A percentile compares a stretch with the other conserved stretches of the same genome.
phyloP scores from a whole-genome alignment of 2,329 filamentous ascomycete species.

The Xylaria sp. region DNA sequence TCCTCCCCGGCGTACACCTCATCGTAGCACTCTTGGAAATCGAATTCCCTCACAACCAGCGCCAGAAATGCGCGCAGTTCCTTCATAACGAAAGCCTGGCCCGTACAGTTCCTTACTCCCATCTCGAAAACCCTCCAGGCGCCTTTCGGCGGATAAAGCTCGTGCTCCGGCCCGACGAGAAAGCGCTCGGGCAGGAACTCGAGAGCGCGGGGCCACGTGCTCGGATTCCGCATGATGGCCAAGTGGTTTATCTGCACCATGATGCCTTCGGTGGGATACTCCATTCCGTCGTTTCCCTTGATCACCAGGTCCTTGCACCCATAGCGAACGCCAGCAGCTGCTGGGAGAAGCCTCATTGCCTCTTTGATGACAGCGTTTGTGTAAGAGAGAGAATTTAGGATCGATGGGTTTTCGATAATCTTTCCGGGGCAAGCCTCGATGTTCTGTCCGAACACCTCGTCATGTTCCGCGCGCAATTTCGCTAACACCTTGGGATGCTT shows the following conservation, averaged over 20 bases:
- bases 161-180: constrained; percentile 51
- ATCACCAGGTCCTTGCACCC: constrained; percentile 54
- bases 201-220: constrained; percentile 57
- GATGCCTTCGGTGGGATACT: constrained; percentile 58
- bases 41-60: constrained; percentile 45
- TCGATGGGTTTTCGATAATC: constrained; percentile 56
- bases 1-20: constrained; percentile 43
- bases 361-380: constrained; percentile 67
- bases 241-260: constrained; percentile 56
- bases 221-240: constrained; percentile 54
- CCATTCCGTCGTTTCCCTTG: constrained; percentile 55
- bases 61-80: constrained; percentile 46
- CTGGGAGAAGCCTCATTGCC: constrained; percentile 63
- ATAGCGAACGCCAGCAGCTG: constrained; percentile 58
- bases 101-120: constrained; percentile 66
- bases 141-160: constrained; percentile 53
- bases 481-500: constrained; percentile 48
- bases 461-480: constrained; percentile 58
- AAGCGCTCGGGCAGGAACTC: constrained; percentile 62
- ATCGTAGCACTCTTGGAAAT: constrained; percentile 46
- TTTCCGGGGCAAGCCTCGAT: constrained; percentile 53
- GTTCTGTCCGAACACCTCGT: constrained; percentile 60
- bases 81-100: constrained; percentile 56
- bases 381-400: constrained; percentile 64
- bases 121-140: constrained; percentile 67